Evolutionary conservation across 2,329 filamentous ascomycete genomes (phyloP), one percentile per base, ranked within the genome.

Genomic region (Beauveria scarabaeidicola): DNA sequence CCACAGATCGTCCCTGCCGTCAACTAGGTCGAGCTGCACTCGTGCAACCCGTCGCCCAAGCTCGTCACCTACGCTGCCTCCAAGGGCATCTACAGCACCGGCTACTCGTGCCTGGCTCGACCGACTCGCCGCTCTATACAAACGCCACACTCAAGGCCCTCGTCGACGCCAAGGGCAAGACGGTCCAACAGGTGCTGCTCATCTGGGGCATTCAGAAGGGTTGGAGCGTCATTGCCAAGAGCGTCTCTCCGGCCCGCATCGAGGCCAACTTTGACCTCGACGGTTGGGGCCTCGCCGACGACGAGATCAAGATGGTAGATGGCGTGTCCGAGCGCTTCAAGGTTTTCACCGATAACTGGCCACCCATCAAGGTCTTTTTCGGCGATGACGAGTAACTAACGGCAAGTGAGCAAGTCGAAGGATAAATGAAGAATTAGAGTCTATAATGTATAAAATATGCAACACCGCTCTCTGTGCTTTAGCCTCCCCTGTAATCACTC

Each of bases 171-270:
- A 88, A 89, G 76, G 81, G 81, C 69, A 86, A 85, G 77, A 85
- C 85, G 15, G 78, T 82, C 10, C 86, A 91, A 77, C 88, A 95
- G 79, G 83, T 91, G 56, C 76, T 94, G 67, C 76, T 96, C 64
- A 78, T 85, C 67, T 96, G 90, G 90, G 90, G 90, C 64, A 76
- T 95, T 59, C 84, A 89, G 72, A 86, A 91, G 70, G 90, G 88
- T 61, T 90, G 87, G 78, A 88, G 84, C 64, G 90, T 96, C 56
- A 91, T 96, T 67, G 90, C 90, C 68, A 96, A 96, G 81, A 88
- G 83, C 56, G 88, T 92, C 61, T 91, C 83, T 65, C 81, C 85
- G 65, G 78, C 78, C 57, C 83, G 90, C 46, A 91, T 96, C 68
- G 79, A 88, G 74, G 82, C 77, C 63, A 95, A 96, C 80, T 90